phyloP scores from a whole-genome alignment of 192 early-diverging fungal species.

The Linnemannia exigua region DNA sequence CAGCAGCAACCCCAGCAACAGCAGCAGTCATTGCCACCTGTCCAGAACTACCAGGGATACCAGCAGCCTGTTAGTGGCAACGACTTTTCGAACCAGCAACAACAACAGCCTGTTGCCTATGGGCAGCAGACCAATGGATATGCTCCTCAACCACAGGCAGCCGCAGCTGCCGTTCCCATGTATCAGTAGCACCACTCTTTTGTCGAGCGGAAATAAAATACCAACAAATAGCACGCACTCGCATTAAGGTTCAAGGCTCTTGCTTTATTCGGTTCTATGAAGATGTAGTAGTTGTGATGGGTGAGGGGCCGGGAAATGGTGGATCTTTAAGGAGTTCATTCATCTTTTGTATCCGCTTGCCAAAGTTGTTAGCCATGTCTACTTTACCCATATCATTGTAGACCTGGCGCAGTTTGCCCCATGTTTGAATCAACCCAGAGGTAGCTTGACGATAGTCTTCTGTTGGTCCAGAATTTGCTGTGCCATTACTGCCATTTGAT shows the following conservation, averaged over 20 bases:
- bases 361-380: slow-evolving; percentile 42
- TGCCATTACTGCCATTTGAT: background rate
- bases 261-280: background rate
- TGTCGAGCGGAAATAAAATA: background rate
- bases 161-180: slow-evolving; percentile 22
- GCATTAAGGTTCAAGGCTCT: no score
- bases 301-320: background rate
- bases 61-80: slow-evolving; percentile 13
- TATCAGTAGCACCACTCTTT: slow-evolving; percentile 18
- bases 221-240: background rate
- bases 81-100: slow-evolving; percentile 39
- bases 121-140: slow-evolving; percentile 24
- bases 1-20: slow-evolving; percentile 36
- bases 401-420: slow-evolving; percentile 25
- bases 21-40: slow-evolving; percentile 30
- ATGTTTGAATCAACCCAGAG: slow-evolving; percentile 17
- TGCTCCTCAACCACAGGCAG: slow-evolving; percentile 35
- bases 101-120: slow-evolving; percentile 31
- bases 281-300: background rate
- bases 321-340: slow-evolving; percentile 1
- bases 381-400: slow-evolving; percentile 47
- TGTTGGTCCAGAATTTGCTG: background rate
- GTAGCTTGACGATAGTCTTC: slow-evolving; percentile 21
- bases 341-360: slow-evolving; percentile 32
- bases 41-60: slow-evolving; percentile 46